A percentile compares a stretch with the other conserved stretches of the same genome.
phyloP scores from a whole-genome alignment of 2,329 filamentous ascomycete species.

The Neopestalotiopsis sp. region DNA sequence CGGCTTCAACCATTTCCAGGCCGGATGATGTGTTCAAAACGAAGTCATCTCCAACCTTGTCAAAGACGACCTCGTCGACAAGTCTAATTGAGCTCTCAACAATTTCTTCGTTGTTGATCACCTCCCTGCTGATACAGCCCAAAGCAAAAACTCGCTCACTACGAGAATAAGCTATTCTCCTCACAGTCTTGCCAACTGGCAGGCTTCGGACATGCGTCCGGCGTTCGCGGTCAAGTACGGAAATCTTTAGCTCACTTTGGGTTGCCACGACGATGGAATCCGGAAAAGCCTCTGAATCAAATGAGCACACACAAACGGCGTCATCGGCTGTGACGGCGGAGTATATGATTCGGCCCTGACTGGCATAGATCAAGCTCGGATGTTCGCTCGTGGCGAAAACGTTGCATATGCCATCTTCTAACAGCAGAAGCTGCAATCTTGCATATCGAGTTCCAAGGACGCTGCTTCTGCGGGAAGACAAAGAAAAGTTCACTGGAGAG shows the following conservation, averaged over 20 bases:
- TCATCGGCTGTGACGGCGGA: slow-evolving; percentile 92
- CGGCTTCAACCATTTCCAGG: slow-evolving; percentile 81
- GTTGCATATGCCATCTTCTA: slow-evolving; percentile 70
- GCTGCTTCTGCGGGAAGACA: slow-evolving; percentile 79
- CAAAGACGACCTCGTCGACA: slow-evolving; percentile 89
- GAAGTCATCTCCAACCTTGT: slow-evolving; percentile 73
- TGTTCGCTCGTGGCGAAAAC: slow-evolving; percentile 95
- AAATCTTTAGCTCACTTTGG: slow-evolving; percentile 75
- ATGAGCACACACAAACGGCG: slow-evolving; percentile 79
- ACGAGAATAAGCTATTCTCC: slow-evolving; percentile 84
- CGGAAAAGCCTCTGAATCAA: slow-evolving; percentile 82
- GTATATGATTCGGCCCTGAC: slow-evolving; percentile 86
- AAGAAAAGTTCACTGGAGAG: slow-evolving; percentile 60
- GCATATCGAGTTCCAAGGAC: slow-evolving; percentile 87
- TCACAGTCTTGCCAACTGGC: slow-evolving; percentile 79
- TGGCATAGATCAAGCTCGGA: slow-evolving; percentile 89
- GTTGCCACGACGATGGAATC: slow-evolving; percentile 83
- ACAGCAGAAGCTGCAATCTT: slow-evolving; percentile 77
- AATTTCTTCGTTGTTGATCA: slow-evolving; percentile 74
- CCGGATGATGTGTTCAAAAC: slow-evolving; percentile 54
- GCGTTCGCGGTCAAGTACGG: slow-evolving; percentile 79
- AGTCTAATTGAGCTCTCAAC: slow-evolving; percentile 84
- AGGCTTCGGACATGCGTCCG: slow-evolving; percentile 88
- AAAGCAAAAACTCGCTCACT: slow-evolving; percentile 82
- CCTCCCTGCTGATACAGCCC: slow-evolving; percentile 77